These are phyloP conservation scores for Verticillium nonalfalfae DNA, from an alignment of 2,329 filamentous ascomycete species.

Conservation along the genomic window DNA sequence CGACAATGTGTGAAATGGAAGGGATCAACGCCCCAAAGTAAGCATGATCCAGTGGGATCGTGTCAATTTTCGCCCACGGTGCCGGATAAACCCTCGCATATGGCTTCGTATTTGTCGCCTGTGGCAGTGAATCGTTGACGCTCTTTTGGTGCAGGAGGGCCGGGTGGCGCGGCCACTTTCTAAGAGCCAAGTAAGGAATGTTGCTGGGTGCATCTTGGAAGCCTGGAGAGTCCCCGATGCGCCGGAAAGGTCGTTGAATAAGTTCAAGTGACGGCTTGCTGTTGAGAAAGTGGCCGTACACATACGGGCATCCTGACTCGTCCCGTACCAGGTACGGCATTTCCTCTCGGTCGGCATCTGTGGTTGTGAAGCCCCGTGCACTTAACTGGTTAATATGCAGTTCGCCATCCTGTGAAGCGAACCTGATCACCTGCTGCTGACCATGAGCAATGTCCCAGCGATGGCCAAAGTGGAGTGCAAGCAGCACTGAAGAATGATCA, in stretches of 20 bases:
- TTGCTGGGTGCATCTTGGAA: conserved; percentile 30
- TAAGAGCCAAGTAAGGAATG: conserved; percentile 41
- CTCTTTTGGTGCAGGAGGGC: conserved; percentile 49
- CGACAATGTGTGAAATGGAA: conserved; percentile 64
- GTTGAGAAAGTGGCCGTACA: conserved; percentile 32
- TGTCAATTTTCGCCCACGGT: conserved; percentile 42
- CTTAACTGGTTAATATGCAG: conserved; percentile 25
- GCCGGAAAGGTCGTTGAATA: conserved; percentile 28
- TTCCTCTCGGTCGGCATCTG: conserved; percentile 12
- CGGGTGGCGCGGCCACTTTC: conserved; percentile 44
- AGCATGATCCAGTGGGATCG: conserved; percentile 33
- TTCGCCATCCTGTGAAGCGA: conserved; percentile 20
- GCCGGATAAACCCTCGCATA: conserved; percentile 39
- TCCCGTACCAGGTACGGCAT: conserved; percentile 34
- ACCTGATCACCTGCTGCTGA: conserved; percentile 34
- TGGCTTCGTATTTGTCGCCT: conserved; percentile 28
- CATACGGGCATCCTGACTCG: conserved; percentile 24
- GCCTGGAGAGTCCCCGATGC: conserved; percentile 15
- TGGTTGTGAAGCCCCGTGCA: conserved; percentile 16
- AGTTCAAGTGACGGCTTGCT: conserved; percentile 34
- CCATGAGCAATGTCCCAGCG: conserved; percentile 31
- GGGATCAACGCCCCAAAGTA: conserved; percentile 61
- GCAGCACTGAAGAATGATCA: conserved; percentile 39
- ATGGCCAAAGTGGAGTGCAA: conserved; percentile 41
- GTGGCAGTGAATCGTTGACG: conserved; percentile 1